phyloP scores from a whole-genome alignment of 1,284 basidiomycete genomes.

The Cronartium ribicola region DNA sequence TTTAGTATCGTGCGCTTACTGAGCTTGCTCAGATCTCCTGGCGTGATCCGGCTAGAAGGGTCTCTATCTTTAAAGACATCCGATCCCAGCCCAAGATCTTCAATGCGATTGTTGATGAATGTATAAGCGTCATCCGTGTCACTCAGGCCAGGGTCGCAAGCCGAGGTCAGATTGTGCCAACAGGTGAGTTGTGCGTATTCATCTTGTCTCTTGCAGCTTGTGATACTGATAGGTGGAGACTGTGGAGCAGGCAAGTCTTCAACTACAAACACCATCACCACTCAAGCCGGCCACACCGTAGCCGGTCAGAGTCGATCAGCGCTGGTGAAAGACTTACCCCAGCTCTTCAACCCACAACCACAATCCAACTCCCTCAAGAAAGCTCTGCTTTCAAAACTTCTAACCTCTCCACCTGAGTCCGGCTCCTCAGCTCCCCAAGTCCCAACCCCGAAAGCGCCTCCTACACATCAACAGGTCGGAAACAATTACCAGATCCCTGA shows the following conservation, averaged over 20 bases:
- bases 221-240: too few species aligned
- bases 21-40: conserved; percentile 49
- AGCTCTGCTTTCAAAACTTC: conserved; percentile 17
- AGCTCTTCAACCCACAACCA: conserved; percentile 18
- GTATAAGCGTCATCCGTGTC: conserved; percentile 61
- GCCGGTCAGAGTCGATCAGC: conserved; percentile 10
- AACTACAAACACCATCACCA: neutral
- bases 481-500: conserved; percentile 33
- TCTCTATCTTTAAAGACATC: conserved; percentile 65
- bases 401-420: conserved; percentile 9
- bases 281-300: neutral
- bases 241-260: neutral
- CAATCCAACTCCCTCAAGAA: conserved; percentile 24
- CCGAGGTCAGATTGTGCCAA: conserved; percentile 54
- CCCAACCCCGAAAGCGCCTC: neutral
- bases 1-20: conserved; percentile 50
- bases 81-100: conserved; percentile 64
- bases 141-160: conserved; percentile 63
- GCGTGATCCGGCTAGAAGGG: conserved; percentile 55
- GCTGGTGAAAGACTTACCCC: conserved; percentile 28
- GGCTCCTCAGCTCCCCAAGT: neutral
- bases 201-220: too few species aligned
- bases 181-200: conserved; percentile 6
- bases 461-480: neutral
- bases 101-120: conserved; percentile 60